phyloP scores from a whole-genome alignment of 805 yeast species.

The Schwanniomyces pseudopolymorphus region DNA sequence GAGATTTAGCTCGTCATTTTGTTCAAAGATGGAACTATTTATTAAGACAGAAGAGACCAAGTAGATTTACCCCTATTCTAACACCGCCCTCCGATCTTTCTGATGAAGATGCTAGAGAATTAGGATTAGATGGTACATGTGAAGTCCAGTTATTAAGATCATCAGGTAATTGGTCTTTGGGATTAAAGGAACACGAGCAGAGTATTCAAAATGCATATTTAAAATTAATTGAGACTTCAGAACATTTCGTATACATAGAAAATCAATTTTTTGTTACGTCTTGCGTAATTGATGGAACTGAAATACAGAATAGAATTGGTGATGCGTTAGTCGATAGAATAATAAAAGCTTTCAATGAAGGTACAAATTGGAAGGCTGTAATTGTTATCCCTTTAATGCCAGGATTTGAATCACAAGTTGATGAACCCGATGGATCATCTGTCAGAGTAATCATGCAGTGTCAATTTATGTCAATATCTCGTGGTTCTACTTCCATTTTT shows the following conservation, averaged over 20 bases:
- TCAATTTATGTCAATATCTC: constrained; percentile 88
- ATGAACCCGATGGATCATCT: constrained; percentile 90
- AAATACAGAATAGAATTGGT: constrained; percentile 84
- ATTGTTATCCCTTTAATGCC: constrained; percentile 96
- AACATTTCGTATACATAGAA: constrained; percentile 91
- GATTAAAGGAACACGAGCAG: constrained; percentile 78
- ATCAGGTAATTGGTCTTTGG: constrained; percentile 91
- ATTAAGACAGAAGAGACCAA: constrained; percentile 89
- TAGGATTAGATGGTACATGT: constrained; percentile 78
- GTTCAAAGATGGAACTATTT: constrained; percentile 97
- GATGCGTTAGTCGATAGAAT: constrained; percentile 98
- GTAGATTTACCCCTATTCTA: constrained; percentile 86
- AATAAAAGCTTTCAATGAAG: constrained; percentile 77
- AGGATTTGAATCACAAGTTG: constrained; percentile 92
- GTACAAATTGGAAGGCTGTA: constrained; percentile 83
- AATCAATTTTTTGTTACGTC: constrained; percentile 94
- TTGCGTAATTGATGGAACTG: constrained; percentile 80
- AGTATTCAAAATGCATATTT: constrained; percentile 92
- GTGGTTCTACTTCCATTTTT: constrained; percentile 86
- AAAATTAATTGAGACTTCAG: constrained; percentile 85
- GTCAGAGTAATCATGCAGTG: constrained; percentile 95
- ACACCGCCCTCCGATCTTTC: constrained; percentile 91
- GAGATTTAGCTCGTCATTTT: constrained; percentile 91
- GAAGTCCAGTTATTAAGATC: constrained; percentile 90
- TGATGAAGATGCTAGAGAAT: constrained; percentile 60